A percentile compares a stretch with the other conserved stretches of the same genome.
phyloP scores from a whole-genome alignment of 2,329 filamentous ascomycete species.

The Fusarium bulbicola region DNA sequence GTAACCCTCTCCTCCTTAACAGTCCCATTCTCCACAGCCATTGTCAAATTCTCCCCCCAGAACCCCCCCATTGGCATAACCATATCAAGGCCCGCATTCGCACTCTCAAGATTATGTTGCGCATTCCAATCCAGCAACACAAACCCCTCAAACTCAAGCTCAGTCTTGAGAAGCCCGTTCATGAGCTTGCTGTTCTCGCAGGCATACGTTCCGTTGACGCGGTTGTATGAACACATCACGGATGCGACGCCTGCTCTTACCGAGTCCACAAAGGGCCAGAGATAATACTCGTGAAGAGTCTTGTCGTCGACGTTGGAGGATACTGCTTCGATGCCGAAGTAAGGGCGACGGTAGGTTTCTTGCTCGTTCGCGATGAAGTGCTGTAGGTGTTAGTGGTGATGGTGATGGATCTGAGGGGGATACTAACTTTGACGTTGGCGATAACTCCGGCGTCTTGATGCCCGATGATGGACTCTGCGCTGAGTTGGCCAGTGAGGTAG shows the following conservation, averaged over 20 bases:
- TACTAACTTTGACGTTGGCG: constrained; percentile 70
- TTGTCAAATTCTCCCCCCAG: constrained; percentile 73
- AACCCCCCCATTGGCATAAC: constrained; percentile 67
- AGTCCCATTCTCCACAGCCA: constrained; percentile 81
- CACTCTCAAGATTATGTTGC: constrained; percentile 67
- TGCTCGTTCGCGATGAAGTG: constrained; percentile 71
- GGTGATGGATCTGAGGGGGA: fast-evolving
- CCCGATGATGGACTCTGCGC: constrained; percentile 76
- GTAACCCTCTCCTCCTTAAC: constrained; percentile 75
- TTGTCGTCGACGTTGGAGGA: constrained; percentile 72
- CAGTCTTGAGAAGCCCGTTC: constrained; percentile 73
- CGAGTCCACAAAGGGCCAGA: constrained; percentile 72
- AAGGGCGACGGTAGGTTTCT: constrained; percentile 57
- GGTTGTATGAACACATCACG: constrained; percentile 76
- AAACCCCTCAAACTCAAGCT: constrained; percentile 73
- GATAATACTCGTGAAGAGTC: constrained; percentile 71
- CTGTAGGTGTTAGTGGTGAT: constrained; percentile 29
- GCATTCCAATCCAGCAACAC: constrained; percentile 76
- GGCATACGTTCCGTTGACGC: constrained; percentile 76
- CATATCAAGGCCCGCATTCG: constrained; percentile 73
- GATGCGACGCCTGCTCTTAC: constrained; percentile 65
- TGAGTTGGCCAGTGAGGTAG: constrained; percentile 74
- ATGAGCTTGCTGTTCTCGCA: constrained; percentile 77
- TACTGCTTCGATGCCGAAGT: constrained; percentile 59
- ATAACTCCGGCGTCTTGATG: constrained; percentile 83